These are phyloP conservation scores for Durusdinium trenchii DNA, from an alignment of 73 alveolate species.

Conservation along the genomic window DNA sequence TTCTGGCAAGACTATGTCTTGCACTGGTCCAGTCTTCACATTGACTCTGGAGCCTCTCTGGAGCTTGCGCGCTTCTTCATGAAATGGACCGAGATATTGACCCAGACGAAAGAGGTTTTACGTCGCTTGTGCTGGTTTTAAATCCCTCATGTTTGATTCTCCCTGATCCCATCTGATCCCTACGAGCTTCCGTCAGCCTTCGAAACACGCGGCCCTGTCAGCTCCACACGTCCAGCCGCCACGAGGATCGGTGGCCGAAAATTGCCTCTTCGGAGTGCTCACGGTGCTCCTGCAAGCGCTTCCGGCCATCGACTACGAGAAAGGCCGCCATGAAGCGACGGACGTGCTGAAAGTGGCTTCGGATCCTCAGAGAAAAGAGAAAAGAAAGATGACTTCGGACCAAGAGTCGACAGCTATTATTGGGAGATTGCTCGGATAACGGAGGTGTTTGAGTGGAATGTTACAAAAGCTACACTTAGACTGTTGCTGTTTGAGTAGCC, in stretches of 20 bases:
- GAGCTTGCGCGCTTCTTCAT: slow-evolving; percentile 65
- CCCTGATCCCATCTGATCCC: too few species aligned
- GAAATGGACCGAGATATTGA: slow-evolving; percentile 71
- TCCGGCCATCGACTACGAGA: slow-evolving; percentile 85
- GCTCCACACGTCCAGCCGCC: too few species aligned
- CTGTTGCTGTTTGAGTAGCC: too few species aligned
- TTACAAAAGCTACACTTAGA: too few species aligned
- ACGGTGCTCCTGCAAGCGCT: slow-evolving; percentile 71
- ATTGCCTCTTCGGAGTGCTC: slow-evolving; percentile 76
- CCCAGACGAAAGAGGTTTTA: slow-evolving; percentile 39
- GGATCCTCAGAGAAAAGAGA: too few species aligned
- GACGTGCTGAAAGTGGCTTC: slow-evolving; percentile 10
- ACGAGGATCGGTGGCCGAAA: slow-evolving; percentile 32
- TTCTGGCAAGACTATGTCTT: slow-evolving; percentile 84
- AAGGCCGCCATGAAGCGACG: slow-evolving; percentile 37
- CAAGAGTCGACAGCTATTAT: too few species aligned
- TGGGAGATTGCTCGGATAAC: too few species aligned
- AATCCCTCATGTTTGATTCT: neutral
- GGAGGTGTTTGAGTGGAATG: too few species aligned
- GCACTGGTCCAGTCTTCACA: slow-evolving; percentile 66
- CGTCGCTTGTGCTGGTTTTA: neutral
- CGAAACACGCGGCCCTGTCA: neutral
- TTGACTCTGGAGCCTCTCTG: slow-evolving; percentile 82
- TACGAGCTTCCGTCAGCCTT: neutral
- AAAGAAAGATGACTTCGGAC: too few species aligned